These are phyloP conservation scores for Ceratocystis ficicola DNA, from an alignment of 2,329 filamentous ascomycete genomes.

Conservation along the genomic window DNA sequence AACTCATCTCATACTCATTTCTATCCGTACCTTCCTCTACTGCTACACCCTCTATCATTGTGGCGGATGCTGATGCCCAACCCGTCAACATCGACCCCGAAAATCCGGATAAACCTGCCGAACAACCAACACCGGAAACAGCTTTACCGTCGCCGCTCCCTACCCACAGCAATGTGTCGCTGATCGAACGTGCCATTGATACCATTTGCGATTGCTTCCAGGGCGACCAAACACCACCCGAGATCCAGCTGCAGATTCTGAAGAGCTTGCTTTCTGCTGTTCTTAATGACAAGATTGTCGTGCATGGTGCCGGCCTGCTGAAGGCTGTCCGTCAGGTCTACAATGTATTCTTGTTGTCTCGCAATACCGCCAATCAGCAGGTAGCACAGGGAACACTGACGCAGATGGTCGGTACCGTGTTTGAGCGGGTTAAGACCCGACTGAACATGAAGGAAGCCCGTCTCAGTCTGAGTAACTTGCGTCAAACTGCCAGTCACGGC, in stretches of 20 bases:
- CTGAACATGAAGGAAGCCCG: constrained; percentile 78
- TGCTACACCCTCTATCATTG: background rate
- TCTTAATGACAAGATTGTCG: constrained; percentile 95
- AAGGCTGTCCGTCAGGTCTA: constrained; percentile 97
- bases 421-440: constrained; percentile 80
- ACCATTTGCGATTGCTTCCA: constrained; percentile 99
- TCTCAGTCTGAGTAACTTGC: constrained; percentile 43
- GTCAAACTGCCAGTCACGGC: constrained; percentile 41
- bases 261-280: constrained; percentile 93
- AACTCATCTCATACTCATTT: constrained; percentile 97
- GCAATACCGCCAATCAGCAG: constrained; percentile 88
- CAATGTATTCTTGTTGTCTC: constrained; percentile 94
- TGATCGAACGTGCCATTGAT: constrained; percentile 96
- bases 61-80: constrained; percentile 9
- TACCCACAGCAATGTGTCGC: constrained; percentile 41
- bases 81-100: constrained; percentile 1
- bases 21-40: constrained; percentile 51
- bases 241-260: constrained; percentile 94
- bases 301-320: constrained; percentile 86
- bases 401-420: constrained; percentile 97
- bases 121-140: constrained; percentile 37
- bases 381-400: constrained; percentile 93
- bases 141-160: constrained; percentile 23
- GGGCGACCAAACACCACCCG: constrained; percentile 80
- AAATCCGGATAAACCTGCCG: background rate